These are phyloP conservation scores for Clavariopsis aquatica DNA, from an alignment of 495 filamentous ascomycete species.

Conservation along the genomic window DNA sequence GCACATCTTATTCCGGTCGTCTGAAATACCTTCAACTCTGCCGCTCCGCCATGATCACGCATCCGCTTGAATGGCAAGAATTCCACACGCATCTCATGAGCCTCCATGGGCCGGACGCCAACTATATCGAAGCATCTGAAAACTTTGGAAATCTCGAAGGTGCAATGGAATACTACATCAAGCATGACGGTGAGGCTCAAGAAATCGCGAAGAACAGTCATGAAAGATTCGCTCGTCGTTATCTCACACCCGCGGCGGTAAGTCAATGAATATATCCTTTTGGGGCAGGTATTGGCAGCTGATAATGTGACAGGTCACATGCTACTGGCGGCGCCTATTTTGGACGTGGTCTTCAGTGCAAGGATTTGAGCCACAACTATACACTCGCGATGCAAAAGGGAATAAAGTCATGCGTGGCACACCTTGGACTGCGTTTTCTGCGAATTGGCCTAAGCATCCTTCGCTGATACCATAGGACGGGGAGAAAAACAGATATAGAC, in stretches of 20 bases:
- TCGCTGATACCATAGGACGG: slow-evolving; percentile 15
- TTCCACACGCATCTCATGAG: slow-evolving; percentile 53
- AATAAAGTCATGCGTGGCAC: slow-evolving; percentile 25
- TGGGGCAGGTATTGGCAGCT: background rate
- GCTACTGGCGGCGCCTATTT: slow-evolving; percentile 57
- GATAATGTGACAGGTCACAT: slow-evolving; percentile 41
- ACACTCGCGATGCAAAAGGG: slow-evolving; percentile 3
- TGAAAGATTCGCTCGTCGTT: slow-evolving; percentile 50
- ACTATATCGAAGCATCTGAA: slow-evolving; percentile 55
- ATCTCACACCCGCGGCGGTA: slow-evolving; percentile 53
- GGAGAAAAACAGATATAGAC: too few species aligned
- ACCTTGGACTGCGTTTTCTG: slow-evolving; percentile 29
- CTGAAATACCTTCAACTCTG: slow-evolving; percentile 58
- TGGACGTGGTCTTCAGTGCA: slow-evolving; percentile 48
- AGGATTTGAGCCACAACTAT: slow-evolving; percentile 25
- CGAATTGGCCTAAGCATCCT: slow-evolving; percentile 29
- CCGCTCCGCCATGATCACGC: slow-evolving; percentile 51
- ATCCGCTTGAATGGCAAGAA: slow-evolving; percentile 54
- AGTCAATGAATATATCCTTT: background rate
- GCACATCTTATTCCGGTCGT: slow-evolving; percentile 59
- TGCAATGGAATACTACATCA: slow-evolving; percentile 49
- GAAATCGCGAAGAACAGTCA: slow-evolving; percentile 55
- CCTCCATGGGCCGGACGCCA: slow-evolving; percentile 49
- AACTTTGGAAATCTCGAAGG: slow-evolving; percentile 56
- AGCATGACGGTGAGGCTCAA: slow-evolving; percentile 48